These are phyloP conservation scores for Lactarius evosmus DNA, from an alignment of 768 basidiomycete species.

Conservation along the genomic window DNA sequence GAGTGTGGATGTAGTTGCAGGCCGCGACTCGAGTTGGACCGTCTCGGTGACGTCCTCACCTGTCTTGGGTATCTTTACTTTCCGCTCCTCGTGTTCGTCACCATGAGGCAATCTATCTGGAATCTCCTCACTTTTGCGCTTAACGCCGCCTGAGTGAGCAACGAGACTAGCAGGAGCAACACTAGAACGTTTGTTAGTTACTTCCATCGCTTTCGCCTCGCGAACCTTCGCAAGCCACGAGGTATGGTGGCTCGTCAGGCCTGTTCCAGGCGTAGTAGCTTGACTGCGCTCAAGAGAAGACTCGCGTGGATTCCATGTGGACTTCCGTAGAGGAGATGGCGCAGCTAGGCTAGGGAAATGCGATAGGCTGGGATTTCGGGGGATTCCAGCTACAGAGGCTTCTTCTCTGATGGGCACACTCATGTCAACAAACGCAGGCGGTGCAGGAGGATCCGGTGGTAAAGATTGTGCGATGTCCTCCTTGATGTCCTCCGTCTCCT, in stretches of 20 bases:
- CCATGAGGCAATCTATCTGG: slow-evolving; percentile 17
- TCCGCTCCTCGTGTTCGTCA: slow-evolving; percentile 35
- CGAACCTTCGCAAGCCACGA: slow-evolving; percentile 81
- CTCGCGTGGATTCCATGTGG: slow-evolving; percentile 51
- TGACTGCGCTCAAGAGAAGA: slow-evolving; percentile 32
- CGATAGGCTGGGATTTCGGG: slow-evolving; percentile 42
- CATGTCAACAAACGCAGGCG: slow-evolving; percentile 21
- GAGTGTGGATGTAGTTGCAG: not conserved
- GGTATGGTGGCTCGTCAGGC: slow-evolving; percentile 57
- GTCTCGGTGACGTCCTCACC: slow-evolving; percentile 30
- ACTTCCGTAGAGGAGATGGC: slow-evolving; percentile 68
- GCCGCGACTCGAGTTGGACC: slow-evolving; percentile 1
- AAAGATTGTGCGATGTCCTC: not conserved
- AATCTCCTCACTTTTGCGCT: slow-evolving; percentile 61
- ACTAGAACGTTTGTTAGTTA: slow-evolving; percentile 32
- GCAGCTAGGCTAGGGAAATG: slow-evolving; percentile 65
- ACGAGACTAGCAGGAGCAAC: slow-evolving; percentile 14
- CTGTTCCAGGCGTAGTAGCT: slow-evolving; percentile 36
- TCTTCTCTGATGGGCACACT: slow-evolving; percentile 29
- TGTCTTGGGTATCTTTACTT: slow-evolving; percentile 50
- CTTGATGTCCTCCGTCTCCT: slow-evolving; percentile 20
- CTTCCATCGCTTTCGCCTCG: slow-evolving; percentile 53
- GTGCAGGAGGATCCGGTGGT: slow-evolving; percentile 6
- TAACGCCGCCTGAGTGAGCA: slow-evolving; percentile 33
- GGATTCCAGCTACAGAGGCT: slow-evolving; percentile 30